Conservation (phyloP, 768 basidiomycete genomes). For the Lentinula sp. region DNA sequence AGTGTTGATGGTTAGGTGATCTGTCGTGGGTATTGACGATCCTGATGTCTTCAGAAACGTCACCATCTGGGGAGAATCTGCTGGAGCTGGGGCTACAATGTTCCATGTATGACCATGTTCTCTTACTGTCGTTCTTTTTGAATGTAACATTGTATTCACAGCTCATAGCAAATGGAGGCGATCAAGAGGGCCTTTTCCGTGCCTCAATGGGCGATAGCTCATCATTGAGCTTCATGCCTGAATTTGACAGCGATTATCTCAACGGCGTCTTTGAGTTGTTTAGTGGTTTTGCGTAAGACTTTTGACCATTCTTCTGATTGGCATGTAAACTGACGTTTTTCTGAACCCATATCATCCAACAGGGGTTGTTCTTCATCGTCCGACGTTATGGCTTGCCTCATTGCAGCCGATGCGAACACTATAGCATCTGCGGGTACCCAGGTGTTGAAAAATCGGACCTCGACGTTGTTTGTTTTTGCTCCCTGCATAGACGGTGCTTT, state of each 20-base stretch:
- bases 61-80: conserved; percentile 11
- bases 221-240: conserved; percentile 29
- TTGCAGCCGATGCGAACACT: conserved; percentile 17
- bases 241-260: conserved; percentile 25
- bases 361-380: conserved; percentile 13
- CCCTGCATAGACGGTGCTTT: conserved; percentile 30
- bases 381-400: conserved; percentile 26
- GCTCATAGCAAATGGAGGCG: conserved; percentile 33
- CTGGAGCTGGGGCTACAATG: conserved; percentile 27
- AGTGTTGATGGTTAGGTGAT: background rate
- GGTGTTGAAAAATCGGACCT: conserved; percentile 21
- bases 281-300: conserved; percentile 26
- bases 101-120: conserved; percentile 24
- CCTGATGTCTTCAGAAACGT: background rate
- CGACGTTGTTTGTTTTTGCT: conserved; percentile 31
- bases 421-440: conserved; percentile 28
- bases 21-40: background rate
- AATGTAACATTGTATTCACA: conserved; percentile 7
- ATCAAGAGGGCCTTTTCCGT: conserved; percentile 30
- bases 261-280: conserved; percentile 30
- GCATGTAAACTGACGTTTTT: background rate
- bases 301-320: background rate
- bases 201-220: conserved; percentile 40
- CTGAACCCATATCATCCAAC: conserved; percentile 6
- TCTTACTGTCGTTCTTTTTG: background rate